Conservation (phyloP, 768 basidiomycete genomes). For the Cystofilobasidium macerans region DNA sequence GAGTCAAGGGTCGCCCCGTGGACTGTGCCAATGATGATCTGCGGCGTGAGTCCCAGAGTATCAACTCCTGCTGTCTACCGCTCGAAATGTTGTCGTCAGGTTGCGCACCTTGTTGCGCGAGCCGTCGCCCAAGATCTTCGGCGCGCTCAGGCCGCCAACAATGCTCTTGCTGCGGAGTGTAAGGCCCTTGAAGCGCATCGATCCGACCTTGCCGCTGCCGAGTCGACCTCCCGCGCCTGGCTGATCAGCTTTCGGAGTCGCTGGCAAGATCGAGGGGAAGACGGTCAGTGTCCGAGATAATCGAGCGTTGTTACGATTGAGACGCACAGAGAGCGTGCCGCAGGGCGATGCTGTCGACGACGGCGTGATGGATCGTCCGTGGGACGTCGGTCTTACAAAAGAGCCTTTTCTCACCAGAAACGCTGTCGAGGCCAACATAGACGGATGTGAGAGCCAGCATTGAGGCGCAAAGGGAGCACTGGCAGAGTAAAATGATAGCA, state of each 20-base stretch:
- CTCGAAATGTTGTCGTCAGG: too few relatives aligned
- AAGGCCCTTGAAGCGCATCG: constrained; percentile 17
- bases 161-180: constrained; percentile 7
- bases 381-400: constrained; percentile 18
- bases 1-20: constrained; percentile 15
- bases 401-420: constrained; percentile 18
- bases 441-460: constrained; percentile 12
- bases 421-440: constrained; percentile 1
- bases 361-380: constrained; percentile 6
- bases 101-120: constrained; percentile 6
- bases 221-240: not conserved
- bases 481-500: not conserved
- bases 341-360: constrained; percentile 19
- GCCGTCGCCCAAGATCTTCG: not conserved
- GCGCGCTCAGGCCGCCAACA: constrained; percentile 7
- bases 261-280: not conserved
- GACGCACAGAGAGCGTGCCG: constrained; percentile 13
- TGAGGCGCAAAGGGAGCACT: constrained; percentile 15
- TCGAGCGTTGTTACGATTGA: too few relatives aligned
- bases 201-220: not conserved
- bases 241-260: not conserved
- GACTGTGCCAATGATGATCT: constrained; percentile 16
- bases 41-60: not conserved
- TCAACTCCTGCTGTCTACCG: too few relatives aligned
- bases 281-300: too few relatives aligned